A percentile compares a stretch with the other conserved stretches of the same genome.
These are phyloP conservation scores for Kalmusia sp. DNA, from an alignment of 2,329 filamentous ascomycete species.

Conservation along the genomic window DNA sequence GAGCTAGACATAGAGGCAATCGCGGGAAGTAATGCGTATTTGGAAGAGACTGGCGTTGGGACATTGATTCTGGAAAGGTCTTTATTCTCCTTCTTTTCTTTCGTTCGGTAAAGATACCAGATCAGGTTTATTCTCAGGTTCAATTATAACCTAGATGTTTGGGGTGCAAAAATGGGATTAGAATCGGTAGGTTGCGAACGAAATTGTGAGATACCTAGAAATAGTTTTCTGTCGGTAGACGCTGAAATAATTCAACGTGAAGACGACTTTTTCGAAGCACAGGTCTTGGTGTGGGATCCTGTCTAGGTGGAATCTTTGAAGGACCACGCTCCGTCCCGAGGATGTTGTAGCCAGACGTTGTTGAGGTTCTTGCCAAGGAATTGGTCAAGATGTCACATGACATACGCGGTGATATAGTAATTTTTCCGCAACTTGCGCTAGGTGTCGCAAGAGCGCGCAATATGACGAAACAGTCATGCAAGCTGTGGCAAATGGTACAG, in stretches of 20 bases:
- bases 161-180: background rate
- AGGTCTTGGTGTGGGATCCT: too few species aligned
- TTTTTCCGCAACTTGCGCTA: background rate
- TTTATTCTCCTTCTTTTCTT: background rate
- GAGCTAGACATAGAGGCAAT: constrained; percentile 7
- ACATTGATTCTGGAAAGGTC: background rate
- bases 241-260: background rate
- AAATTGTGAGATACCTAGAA: background rate
- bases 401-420: too few species aligned
- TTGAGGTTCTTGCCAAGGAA: too few species aligned
- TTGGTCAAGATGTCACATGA: too few species aligned
- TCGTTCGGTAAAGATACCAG: constrained; percentile 4
- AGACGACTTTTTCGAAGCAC: background rate
- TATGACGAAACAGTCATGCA: background rate
- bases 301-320: too few species aligned
- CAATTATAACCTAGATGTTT: background rate
- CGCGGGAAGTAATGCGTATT: background rate
- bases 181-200: background rate
- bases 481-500: background rate
- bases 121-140: background rate
- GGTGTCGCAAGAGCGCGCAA: background rate
- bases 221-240: background rate
- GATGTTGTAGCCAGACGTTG: too few species aligned
- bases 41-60: constrained; percentile 6
- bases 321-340: too few species aligned